Conservation (phyloP, 768 basidiomycete species). For the Rhodosporidiobolus odoratus region DNA sequence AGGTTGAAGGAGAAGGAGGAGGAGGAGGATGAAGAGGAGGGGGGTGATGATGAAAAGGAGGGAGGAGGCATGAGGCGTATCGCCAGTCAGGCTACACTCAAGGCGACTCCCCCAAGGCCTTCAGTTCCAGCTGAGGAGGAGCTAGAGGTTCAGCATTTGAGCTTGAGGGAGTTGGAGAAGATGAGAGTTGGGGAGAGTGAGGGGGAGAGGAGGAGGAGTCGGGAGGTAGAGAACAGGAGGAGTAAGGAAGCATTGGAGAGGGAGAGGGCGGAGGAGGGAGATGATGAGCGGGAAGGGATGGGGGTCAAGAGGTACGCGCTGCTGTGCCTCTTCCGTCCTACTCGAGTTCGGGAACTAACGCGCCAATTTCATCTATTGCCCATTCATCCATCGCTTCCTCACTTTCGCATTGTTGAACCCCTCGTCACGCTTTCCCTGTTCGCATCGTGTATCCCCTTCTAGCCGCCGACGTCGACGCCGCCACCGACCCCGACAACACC, state of each 20-base stretch:
- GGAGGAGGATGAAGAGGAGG: background rate
- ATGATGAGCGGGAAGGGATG: constrained; percentile 20
- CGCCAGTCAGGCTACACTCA: too few relatives aligned
- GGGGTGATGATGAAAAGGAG: background rate
- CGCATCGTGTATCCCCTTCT: background rate
- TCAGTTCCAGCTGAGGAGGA: background rate
- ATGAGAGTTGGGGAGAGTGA: constrained; percentile 3
- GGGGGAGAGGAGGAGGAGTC: background rate
- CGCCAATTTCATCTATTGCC: too few relatives aligned
- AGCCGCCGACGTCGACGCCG: background rate
- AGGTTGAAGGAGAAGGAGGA: background rate
- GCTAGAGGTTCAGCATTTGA: background rate
- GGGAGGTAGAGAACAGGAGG: background rate
- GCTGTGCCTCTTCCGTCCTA: background rate
- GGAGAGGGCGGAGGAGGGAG: constrained; percentile 11
- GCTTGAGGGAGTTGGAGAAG: background rate
- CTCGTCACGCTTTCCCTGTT: background rate
- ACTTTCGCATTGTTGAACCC: background rate
- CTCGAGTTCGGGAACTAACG: background rate
- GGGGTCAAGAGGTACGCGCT: background rate
- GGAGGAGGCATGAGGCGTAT: background rate
- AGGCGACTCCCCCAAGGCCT: background rate
- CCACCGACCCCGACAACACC: constrained; percentile 22
- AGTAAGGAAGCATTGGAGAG: background rate
- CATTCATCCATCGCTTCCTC: too few relatives aligned